A percentile compares a stretch with the other conserved stretches of the same genome.
Conservation (phyloP, 768 basidiomycete genomes). For the Cystofilobasidium ferigula region DNA sequence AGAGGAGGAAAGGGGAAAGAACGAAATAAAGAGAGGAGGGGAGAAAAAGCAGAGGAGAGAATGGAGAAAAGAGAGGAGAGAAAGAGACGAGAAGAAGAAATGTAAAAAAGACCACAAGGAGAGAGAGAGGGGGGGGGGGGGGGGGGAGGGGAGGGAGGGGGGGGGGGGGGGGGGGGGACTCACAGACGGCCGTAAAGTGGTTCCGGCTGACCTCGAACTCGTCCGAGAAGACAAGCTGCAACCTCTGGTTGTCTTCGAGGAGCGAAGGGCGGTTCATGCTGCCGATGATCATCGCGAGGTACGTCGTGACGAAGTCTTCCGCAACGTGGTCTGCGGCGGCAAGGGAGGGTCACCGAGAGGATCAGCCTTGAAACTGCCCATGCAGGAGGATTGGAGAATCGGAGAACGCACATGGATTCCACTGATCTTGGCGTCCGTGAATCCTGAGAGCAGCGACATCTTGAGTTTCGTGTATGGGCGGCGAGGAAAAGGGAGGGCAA, state of each 20-base stretch:
- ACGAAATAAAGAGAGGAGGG: too few species aligned
- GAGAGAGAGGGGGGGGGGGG: too few species aligned
- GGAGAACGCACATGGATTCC: neutral
- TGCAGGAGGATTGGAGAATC: neutral
- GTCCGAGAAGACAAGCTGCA: constrained; percentile 34
- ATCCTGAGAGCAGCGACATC: too few species aligned
- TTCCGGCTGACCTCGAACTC: constrained; percentile 33
- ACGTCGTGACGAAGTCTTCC: constrained; percentile 35
- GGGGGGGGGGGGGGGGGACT: neutral
- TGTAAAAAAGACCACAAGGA: too few species aligned
- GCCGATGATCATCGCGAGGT: constrained; percentile 32
- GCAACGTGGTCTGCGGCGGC: constrained; percentile 30
- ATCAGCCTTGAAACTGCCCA: neutral
- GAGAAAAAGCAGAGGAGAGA: too few species aligned
- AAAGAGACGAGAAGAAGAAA: too few species aligned
- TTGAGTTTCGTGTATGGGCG: too few species aligned
- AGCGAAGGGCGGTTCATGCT: constrained; percentile 25
- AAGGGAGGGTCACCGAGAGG: neutral
- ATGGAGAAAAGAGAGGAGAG: too few species aligned
- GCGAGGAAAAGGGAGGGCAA: too few species aligned
- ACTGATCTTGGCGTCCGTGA: too few species aligned
- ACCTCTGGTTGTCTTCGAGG: constrained; percentile 24
- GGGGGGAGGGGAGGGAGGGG: too few species aligned
- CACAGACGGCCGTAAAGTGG: constrained; percentile 33
- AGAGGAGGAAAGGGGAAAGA: constrained; percentile 19